Conservation (phyloP, 2,329 filamentous ascomycete species). For the Monilinia fructicola region DNA sequence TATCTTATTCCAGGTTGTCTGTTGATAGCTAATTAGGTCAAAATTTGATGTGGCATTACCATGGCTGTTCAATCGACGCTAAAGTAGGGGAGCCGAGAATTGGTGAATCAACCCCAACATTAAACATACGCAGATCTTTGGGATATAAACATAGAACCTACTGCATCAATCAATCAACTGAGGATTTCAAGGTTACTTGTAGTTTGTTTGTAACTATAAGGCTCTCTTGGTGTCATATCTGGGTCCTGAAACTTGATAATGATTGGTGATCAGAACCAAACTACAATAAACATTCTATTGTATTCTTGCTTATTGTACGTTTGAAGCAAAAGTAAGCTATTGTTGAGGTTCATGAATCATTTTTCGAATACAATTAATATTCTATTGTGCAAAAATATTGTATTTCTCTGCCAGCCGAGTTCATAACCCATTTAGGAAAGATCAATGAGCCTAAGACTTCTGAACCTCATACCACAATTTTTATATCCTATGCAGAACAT, state of each 20-base stretch:
- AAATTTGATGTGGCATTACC: neutral
- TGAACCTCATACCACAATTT: fast-evolving
- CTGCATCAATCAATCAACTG: fast-evolving
- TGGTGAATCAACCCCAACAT: neutral
- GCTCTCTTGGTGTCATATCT: neutral
- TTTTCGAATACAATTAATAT: neutral
- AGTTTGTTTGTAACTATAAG: neutral
- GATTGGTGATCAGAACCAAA: neutral
- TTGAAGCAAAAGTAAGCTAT: fast-evolving
- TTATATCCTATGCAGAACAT: neutral
- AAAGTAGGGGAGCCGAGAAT: conserved; percentile 11
- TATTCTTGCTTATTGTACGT: neutral
- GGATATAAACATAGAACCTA: fast-evolving
- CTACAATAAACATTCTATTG: neutral
- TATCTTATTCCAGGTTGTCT: too few relatives aligned
- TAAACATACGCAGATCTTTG: neutral
- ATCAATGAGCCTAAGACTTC: neutral
- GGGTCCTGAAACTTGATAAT: neutral
- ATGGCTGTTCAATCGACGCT: neutral
- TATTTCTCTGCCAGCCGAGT: fast-evolving
- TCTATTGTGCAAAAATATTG: fast-evolving
- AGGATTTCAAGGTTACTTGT: too few relatives aligned
- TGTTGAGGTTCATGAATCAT: fast-evolving
- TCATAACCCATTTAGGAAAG: too few relatives aligned
- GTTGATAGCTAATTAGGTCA: fast-evolving